These are phyloP conservation scores for Breynia disticha DNA, from an alignment of 441 rosid species.

Conservation along the genomic window DNA sequence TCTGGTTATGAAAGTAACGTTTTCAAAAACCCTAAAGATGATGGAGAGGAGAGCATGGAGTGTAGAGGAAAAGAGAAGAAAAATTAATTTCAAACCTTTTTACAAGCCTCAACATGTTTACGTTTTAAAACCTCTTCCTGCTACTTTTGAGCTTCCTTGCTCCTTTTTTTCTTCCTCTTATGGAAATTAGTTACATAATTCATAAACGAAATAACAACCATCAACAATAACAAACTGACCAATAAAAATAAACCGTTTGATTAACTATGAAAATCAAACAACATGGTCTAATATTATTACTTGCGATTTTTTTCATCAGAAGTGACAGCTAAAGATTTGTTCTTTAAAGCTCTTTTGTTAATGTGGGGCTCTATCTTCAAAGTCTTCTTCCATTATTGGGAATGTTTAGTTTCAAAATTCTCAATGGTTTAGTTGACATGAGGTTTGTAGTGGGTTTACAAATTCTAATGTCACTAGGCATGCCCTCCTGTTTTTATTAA, in stretches of 20 bases:
- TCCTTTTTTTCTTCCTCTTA: constrained; percentile 95
- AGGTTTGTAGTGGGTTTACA: too few species aligned
- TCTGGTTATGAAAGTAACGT: too few species aligned
- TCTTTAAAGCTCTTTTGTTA: constrained; percentile 66
- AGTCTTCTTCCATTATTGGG: constrained; percentile 30
- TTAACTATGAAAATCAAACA: background rate
- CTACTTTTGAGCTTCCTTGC: constrained; percentile 71
- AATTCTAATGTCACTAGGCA: too few species aligned
- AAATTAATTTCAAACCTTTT: constrained; percentile 65
- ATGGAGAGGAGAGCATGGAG: too few species aligned
- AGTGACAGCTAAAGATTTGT: constrained; percentile 61
- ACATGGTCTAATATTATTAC: too few species aligned
- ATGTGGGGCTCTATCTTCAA: constrained; percentile 44
- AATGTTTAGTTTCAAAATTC: too few species aligned
- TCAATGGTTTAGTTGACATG: too few species aligned
- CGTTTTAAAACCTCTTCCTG: constrained; percentile 54
- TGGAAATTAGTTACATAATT: constrained; percentile 84
- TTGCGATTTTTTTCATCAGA: constrained; percentile 81
- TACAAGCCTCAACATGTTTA: constrained; percentile 65
- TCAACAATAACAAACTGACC: background rate
- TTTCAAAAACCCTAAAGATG: too few species aligned
- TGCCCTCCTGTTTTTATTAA: too few species aligned
- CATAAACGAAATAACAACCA: constrained; percentile 6
- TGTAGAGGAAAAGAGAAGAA: too few species aligned
- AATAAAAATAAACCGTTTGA: background rate